Evolutionary conservation across 2,329 filamentous ascomycete species (phyloP).

Genomic region (Atkinsonella hypoxylon): DNA sequence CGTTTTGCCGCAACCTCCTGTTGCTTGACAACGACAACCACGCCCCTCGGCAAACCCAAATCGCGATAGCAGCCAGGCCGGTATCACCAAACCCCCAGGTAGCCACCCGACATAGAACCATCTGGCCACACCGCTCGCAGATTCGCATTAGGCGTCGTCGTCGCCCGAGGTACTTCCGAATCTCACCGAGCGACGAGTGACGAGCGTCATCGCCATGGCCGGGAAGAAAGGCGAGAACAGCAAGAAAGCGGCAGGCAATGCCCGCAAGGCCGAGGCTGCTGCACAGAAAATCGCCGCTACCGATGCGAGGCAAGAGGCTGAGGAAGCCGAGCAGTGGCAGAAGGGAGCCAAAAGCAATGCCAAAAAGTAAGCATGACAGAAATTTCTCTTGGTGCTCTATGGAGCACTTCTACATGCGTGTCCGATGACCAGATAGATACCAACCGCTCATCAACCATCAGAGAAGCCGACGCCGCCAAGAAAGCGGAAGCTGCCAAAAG

Average conservation of each 20-base stretch:
- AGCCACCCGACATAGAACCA: constrained; percentile 2
- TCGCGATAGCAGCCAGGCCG: constrained; percentile 1
- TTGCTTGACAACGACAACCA: neutral
- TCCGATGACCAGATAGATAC: neutral
- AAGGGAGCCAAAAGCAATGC: constrained; percentile 74
- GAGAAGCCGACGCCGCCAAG: constrained; percentile 39
- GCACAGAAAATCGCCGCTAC: constrained; percentile 65
- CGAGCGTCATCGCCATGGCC: constrained; percentile 39
- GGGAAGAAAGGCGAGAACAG: constrained; percentile 69
- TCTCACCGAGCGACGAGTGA: constrained; percentile 1
- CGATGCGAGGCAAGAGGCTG: constrained; percentile 51
- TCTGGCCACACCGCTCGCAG: neutral
- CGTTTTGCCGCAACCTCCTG: neutral
- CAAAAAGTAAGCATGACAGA: constrained; percentile 59
- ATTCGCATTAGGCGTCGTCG: neutral
- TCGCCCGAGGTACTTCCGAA: constrained; percentile 4
- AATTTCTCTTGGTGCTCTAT: neutral
- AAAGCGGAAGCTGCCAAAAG: constrained; percentile 80
- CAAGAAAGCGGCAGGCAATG: constrained; percentile 85
- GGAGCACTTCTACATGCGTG: too few relatives aligned
- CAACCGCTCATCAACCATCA: constrained; percentile 8
- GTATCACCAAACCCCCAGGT: constrained; percentile 2
- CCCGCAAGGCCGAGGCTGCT: constrained; percentile 82
- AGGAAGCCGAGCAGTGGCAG: constrained; percentile 66
- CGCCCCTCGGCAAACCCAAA: neutral